Evolutionary conservation across 192 early-diverging fungal species (phyloP).

Genomic region (Umbelopsis sp.): DNA sequence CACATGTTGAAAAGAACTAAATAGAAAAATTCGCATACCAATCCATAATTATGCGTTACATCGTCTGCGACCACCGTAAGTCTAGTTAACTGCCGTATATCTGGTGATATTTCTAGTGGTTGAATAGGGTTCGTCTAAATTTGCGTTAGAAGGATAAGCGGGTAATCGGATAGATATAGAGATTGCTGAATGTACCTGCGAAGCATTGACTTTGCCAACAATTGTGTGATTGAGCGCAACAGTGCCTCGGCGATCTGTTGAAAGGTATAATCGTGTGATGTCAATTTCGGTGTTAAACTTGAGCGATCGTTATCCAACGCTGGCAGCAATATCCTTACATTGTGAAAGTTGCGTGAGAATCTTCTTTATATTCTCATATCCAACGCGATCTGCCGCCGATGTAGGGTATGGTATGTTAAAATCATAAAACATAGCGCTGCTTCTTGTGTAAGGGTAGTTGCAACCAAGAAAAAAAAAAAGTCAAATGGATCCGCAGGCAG

Average conservation of each 20-base stretch:
- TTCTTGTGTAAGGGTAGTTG: neutral
- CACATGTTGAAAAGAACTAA: neutral
- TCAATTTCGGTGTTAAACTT: too few relatives aligned
- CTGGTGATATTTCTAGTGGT: slow-evolving; percentile 3
- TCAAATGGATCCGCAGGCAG: neutral
- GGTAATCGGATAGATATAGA: neutral
- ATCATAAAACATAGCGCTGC: slow-evolving; percentile 54
- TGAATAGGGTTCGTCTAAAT: slow-evolving; percentile 1
- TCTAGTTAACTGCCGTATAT: slow-evolving; percentile 56
- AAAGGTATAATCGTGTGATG: too few relatives aligned
- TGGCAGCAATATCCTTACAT: slow-evolving; percentile 30
- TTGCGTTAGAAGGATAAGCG: neutral
- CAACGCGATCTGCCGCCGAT: slow-evolving; percentile 25
- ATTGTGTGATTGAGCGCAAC: slow-evolving; percentile 57
- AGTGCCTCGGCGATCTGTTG: slow-evolving; percentile 59
- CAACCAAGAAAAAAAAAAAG: neutral
- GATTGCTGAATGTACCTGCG: slow-evolving; percentile 24
- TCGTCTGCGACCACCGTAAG: slow-evolving; percentile 64
- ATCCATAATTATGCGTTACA: slow-evolving; percentile 50
- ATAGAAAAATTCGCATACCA: slow-evolving; percentile 39
- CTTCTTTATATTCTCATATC: slow-evolving; percentile 45
- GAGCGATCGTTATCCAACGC: too few relatives aligned
- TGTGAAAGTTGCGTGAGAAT: slow-evolving; percentile 47
- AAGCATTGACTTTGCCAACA: slow-evolving; percentile 44
- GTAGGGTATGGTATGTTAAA: slow-evolving; percentile 54